These are phyloP conservation scores for Hyaloscypha hepaticicola DNA, from an alignment of 495 filamentous ascomycete species.

Conservation along the genomic window DNA sequence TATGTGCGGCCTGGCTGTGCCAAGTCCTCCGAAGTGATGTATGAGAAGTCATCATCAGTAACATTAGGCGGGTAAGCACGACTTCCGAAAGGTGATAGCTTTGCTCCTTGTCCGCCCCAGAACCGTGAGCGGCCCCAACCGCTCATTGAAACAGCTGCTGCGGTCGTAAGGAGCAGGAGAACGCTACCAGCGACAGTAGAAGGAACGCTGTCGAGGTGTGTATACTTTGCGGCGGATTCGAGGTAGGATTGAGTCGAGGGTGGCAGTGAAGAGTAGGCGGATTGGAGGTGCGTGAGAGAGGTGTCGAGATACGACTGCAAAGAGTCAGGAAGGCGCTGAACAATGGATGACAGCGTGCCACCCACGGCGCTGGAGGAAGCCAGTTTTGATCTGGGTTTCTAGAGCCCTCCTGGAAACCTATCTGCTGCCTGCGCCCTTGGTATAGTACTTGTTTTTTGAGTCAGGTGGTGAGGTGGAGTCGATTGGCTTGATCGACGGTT, in stretches of 20 bases:
- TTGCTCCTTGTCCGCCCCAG: constrained; percentile 33
- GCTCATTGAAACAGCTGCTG: constrained; percentile 31
- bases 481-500: background rate
- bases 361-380: constrained; percentile 50
- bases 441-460: constrained; percentile 10
- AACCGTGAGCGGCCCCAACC: constrained; percentile 25
- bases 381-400: constrained; percentile 41
- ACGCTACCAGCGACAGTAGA: constrained; percentile 16
- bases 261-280: constrained; percentile 31
- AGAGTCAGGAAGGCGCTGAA: constrained; percentile 43
- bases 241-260: constrained; percentile 39
- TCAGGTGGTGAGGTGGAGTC: constrained; percentile 8
- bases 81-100: constrained; percentile 48
- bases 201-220: constrained; percentile 30
- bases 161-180: constrained; percentile 20
- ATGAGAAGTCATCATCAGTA: constrained; percentile 75
- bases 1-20: constrained; percentile 45
- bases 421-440: background rate
- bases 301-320: constrained; percentile 49
- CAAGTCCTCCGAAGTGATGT: constrained; percentile 73
- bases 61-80: constrained; percentile 53
- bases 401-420: background rate
- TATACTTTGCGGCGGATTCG: constrained; percentile 53
- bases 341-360: constrained; percentile 45
- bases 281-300: constrained; percentile 39